phyloP scores from a whole-genome alignment of 129 eudicot genomes.

The Erigeron canadensis region DNA sequence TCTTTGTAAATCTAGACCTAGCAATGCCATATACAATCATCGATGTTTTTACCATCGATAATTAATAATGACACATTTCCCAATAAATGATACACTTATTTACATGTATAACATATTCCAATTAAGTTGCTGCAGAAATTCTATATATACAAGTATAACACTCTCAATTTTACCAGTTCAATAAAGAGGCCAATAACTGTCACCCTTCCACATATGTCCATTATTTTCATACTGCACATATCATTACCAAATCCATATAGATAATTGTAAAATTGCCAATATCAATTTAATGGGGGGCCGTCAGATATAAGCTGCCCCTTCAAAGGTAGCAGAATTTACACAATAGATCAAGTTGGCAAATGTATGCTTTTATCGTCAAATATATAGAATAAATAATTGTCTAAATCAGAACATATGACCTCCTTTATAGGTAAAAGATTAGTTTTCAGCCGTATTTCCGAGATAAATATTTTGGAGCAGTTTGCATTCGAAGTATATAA shows the following conservation, averaged over 20 bases:
- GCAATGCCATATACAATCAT: background rate
- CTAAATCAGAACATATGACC: background rate
- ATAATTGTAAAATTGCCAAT: background rate
- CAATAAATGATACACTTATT: too few relatives aligned
- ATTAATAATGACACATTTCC: too few relatives aligned
- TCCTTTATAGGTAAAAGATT: background rate
- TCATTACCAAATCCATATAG: background rate
- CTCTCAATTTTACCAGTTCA: too few relatives aligned
- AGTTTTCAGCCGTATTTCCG: background rate
- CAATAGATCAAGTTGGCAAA: background rate
- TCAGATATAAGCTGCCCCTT: conserved; percentile 4
- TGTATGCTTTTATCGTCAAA: background rate
- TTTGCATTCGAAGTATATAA: too few relatives aligned
- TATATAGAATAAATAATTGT: background rate
- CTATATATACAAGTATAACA: too few relatives aligned
- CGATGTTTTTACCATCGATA: too few relatives aligned
- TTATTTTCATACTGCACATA: background rate
- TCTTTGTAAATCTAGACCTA: background rate
- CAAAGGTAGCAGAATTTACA: background rate
- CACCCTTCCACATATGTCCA: background rate
- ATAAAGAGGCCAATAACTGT: background rate
- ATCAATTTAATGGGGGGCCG: background rate
- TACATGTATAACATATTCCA: too few relatives aligned
- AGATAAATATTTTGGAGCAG: too few relatives aligned
- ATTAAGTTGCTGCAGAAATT: too few relatives aligned